Base-by-base conservation (phyloP, 179 eudicot species). In the Amaranthus tricolor region DNA sequence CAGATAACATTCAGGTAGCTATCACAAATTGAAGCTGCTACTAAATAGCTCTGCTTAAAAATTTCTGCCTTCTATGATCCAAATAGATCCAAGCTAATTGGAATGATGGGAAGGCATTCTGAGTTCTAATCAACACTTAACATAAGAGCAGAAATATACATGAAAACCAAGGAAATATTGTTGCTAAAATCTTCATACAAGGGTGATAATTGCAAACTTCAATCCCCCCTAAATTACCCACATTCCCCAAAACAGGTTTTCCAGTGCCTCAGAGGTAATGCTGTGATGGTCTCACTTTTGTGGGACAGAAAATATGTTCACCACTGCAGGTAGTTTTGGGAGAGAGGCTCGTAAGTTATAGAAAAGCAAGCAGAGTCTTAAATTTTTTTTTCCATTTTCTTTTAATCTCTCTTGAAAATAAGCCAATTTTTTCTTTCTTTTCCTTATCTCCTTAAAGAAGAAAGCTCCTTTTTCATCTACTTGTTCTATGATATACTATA, bases 51-150 rank as follows among this genome's bases (percentile, higher is more conserved):
- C 62, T 84, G 76, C 74, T 67, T 63, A 51, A 78, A 15, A 60
- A 66, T 87, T 21, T 86, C 50, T 53, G 88, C 91, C 87, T 82
- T 77, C 76, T 80, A 85, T 83, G 89, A 86, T 78, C 74, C 88
- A 88, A 73, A 85, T 83, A 85, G 84, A 86, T 80, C 80, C 68
- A 48, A 7, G 50, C 81, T 80, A 81, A 66, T 71, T 86, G 86
- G 78, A 83, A 84, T 83, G 83, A 85, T 84, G 85, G 85, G 76
- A 78, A 86, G 88, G 71, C 75, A 66, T 0, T 10, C 17, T 49
- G 56, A 17, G 3, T 10, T 11, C 14, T 17, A 17, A 14, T 9
- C 48, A 4, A 48, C 20, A 48, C 54, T 9, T 66, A 4, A 48
- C 20, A 63, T 6, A 58, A 16, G 9, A 51, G 12, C n/a, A 7